Evolutionary conservation across 2,329 filamentous ascomycete species (phyloP).

Genomic region (Neofusicoccum umdonicola): DNA sequence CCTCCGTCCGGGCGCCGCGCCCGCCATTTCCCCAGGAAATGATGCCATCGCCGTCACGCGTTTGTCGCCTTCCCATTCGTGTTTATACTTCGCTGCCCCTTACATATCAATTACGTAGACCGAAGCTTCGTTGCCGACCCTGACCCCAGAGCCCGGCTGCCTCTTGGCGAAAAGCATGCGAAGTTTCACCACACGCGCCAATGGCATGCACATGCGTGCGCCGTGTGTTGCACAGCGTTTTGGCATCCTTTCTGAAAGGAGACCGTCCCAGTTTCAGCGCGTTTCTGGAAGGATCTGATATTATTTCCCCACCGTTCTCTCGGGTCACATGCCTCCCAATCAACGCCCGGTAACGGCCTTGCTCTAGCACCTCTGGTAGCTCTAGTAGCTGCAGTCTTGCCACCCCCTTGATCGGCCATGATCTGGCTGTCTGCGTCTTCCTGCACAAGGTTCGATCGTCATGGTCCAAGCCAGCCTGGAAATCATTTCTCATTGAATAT

Average conservation of each 20-base stretch:
- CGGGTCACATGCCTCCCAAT: neutral
- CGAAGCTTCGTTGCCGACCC: neutral
- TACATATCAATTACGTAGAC: neutral
- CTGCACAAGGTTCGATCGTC: too few relatives aligned
- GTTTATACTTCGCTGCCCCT: neutral
- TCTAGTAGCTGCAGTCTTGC: neutral
- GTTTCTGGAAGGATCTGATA: neutral
- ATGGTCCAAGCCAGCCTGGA: too few relatives aligned
- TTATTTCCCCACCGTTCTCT: neutral
- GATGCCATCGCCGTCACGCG: neutral
- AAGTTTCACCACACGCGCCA: neutral
- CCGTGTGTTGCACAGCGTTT: neutral
- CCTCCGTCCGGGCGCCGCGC: too few relatives aligned
- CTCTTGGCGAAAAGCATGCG: neutral
- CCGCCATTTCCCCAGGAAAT: too few relatives aligned
- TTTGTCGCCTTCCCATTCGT: neutral
- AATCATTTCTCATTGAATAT: neutral
- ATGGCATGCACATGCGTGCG: neutral
- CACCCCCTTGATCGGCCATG: neutral
- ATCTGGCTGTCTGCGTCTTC: neutral
- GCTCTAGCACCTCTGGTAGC: too few relatives aligned
- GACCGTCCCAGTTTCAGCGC: neutral
- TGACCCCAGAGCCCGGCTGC: neutral
- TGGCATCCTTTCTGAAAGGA: neutral
- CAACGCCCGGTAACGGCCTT: neutral